Evolutionary conservation across 2,329 filamentous ascomycete genomes (phyloP).

Genomic region (Clonostachys rhizophaga): DNA sequence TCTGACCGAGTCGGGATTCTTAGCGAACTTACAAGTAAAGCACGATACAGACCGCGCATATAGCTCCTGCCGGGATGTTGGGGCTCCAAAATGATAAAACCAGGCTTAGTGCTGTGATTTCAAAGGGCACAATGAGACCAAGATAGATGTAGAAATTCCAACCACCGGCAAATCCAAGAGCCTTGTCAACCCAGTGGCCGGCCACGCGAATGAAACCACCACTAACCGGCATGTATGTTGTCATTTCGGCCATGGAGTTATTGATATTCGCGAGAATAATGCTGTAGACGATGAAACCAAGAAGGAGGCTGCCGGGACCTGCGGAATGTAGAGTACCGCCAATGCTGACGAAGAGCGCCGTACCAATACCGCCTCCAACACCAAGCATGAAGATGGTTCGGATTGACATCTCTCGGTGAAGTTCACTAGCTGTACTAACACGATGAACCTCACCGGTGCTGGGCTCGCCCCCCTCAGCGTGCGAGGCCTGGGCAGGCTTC

Average conservation of each 20-base stretch:
- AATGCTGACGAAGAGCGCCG: conserved; percentile 51
- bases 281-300: conserved; percentile 17
- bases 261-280: conserved; percentile 16
- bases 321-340: conserved; percentile 35
- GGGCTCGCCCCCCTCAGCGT: too few species aligned
- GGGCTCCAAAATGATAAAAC: conserved; percentile 38
- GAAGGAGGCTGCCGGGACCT: conserved; percentile 23
- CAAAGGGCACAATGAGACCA: conserved; percentile 38
- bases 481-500: too few species aligned
- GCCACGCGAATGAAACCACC: conserved; percentile 38
- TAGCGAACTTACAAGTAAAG: conserved; percentile 9
- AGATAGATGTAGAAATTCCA: conserved; percentile 47
- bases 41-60: conserved; percentile 34
- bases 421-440: too few species aligned
- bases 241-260: conserved; percentile 35
- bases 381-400: conserved; percentile 18
- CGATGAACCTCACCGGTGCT: too few species aligned
- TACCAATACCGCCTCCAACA: conserved; percentile 47
- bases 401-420: too few species aligned
- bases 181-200: conserved; percentile 39
- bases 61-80: conserved; percentile 26
- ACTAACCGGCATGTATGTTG: conserved; percentile 40
- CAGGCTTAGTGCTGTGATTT: conserved; percentile 40
- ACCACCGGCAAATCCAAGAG: conserved; percentile 37
- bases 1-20: too few species aligned